Base-by-base conservation (phyloP, 306 rosid genomes). In the Quercus engelmannii region DNA sequence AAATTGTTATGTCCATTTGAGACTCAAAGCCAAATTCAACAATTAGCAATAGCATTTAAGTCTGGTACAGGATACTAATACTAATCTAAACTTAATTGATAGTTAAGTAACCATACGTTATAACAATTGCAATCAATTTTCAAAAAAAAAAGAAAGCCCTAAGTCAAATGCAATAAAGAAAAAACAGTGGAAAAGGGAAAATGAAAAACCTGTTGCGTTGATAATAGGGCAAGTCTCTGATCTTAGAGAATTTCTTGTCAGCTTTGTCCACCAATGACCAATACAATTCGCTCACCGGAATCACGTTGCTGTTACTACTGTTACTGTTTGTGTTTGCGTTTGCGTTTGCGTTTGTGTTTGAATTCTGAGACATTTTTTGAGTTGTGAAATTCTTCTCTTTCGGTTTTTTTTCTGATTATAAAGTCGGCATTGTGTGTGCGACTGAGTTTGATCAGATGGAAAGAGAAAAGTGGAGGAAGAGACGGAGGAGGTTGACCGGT, bases 241-340 rank as follows among this genome's bases (percentile, higher is more conserved):
- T 92, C 80, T 92, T 92, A 80, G 94, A 87, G 87, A 92, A 92
- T 63, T 92, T 92, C 85, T 92, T 89, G 78, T 92, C 94, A 9
- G 97, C 94, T 86, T 90, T 89, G 26, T 90, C 91, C 56, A 86
- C 92, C 14, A 92, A 87, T 77, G 92, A 81, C 94, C 94, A 92
- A 85, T 89, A 92, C 38, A 81, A 73, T 74, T 92, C 97, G 85
- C 87, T 90, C 67, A 83, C 92, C 5, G 94, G 91, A 55, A 90
- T 74, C 23, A 1, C 85, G 82, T 28, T 80, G 69, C 75, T 79
- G 83, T 21, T 38, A 38, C 46, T 74, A n/a, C 46, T 52, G 67
- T 12, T 30, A 3, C 58, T 75, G 81, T 31, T 62, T 3, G 56
- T 26, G 62, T 21, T 68, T 14, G 30, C 1, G 30, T 52, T 83